Evolutionary conservation across 176 grass and related monocot genomes (phyloP), one percentile per base, ranked within the genome.

Genomic region (sorghum (Sorghum bicolor)): DNA sequence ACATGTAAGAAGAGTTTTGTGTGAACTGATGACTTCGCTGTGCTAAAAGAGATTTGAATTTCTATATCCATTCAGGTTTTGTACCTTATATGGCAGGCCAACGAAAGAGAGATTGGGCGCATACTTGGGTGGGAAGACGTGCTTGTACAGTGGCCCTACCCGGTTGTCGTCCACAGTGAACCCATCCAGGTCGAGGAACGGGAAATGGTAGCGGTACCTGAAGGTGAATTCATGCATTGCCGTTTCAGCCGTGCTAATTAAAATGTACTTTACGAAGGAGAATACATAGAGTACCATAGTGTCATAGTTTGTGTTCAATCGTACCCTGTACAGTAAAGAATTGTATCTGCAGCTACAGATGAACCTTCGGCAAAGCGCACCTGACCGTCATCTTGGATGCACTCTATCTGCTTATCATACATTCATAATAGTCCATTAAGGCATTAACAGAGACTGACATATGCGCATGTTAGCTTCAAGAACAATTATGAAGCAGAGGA

Each of bases 321-420:
- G 25, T 82, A 88, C 88, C 88, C 91, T 84, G 91, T 93, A 61
- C 85, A 90, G 73, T 88, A 93, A 64, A 88, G 57, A 57, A 90
- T 86, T 17, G 58, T 47, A 9, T 90, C 91, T 75, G 88, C 85
- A 22, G 60, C 6, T 2, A 88, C 64, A 1, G 74, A 44, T 39
- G 81, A 75, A 9, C 85, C 88, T 79, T 93, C 67, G 4, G 10
- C 68, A 32, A 93, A 88, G 15, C 22, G 34, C 36, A 93, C 82
- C 33, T 38, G 53, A 9, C 85, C 85, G 36, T 88, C 72, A 8
- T 87, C 77, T 43, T 85, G 37, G 50, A 90, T 70, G 61, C 43
- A 83, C 12, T 82, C 78, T 40, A 93, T 79, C 84, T 90, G 76
- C 6, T 75, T 37, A 76, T 60, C 9, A 72, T 25, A 38, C 1